phyloP scores from a whole-genome alignment of 345 rosid species.

The rapeseed (Brassica napus) region DNA sequence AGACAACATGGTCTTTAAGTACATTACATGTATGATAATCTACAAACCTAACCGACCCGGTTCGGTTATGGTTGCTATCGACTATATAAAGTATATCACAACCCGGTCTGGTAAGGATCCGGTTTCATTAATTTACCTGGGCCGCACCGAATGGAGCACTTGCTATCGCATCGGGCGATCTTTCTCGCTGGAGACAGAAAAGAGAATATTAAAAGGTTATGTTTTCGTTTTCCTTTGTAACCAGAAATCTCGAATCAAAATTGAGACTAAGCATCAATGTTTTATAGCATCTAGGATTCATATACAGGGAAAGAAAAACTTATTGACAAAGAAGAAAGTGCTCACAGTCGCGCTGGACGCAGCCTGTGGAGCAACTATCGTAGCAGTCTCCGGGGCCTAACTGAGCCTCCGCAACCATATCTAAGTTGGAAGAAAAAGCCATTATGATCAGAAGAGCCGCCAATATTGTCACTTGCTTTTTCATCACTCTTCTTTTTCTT shows the following conservation, averaged over 20 bases:
- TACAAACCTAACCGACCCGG: background rate
- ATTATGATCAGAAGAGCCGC: conserved; percentile 30
- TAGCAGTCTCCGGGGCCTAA: conserved; percentile 46
- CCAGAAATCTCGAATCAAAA: background rate
- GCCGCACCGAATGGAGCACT: conserved; percentile 55
- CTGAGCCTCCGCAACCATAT: conserved; percentile 36
- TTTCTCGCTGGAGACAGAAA: conserved; percentile 44
- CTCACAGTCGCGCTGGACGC: conserved; percentile 48
- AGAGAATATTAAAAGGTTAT: background rate
- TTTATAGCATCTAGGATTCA: background rate
- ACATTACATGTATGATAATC: background rate
- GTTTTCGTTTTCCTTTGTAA: background rate
- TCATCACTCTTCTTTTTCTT: conserved; percentile 3
- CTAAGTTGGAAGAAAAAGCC: conserved; percentile 26
- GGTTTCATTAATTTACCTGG: conserved; percentile 41
- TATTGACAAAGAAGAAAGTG: background rate
- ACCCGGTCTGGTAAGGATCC: background rate
- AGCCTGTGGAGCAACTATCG: conserved; percentile 55
- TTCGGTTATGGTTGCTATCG: background rate
- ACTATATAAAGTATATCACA: background rate
- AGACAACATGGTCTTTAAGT: background rate
- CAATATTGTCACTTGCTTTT: conserved; percentile 31
- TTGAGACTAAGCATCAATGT: background rate
- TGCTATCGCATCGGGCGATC: conserved; percentile 50
- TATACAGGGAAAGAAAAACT: background rate